A percentile compares a stretch with the other conserved stretches of the same genome.
These are phyloP conservation scores for Sisymbrium irio DNA, from an alignment of 345 rosid species.

Conservation along the genomic window DNA sequence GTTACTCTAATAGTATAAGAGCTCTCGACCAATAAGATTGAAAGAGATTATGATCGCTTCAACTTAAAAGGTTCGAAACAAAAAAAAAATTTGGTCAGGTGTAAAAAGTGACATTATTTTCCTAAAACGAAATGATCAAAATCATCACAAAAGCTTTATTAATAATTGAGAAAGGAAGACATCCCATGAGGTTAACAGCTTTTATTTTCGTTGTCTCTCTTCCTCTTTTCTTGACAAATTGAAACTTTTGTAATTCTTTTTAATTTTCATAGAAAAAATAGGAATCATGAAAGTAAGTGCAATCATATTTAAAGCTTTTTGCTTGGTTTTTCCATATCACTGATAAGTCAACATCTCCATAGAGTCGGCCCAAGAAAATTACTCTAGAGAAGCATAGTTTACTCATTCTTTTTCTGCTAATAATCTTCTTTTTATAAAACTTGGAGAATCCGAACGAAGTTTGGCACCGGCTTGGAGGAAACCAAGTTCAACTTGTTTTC, in stretches of 20 bases:
- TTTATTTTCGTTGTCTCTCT: slow-evolving; percentile 30
- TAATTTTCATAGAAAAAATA: background rate
- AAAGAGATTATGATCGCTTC: background rate
- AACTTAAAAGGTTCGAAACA: background rate
- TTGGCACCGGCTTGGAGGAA: background rate
- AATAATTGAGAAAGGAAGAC: slow-evolving; percentile 32
- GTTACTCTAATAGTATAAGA: background rate
- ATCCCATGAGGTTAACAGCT: slow-evolving; percentile 39
- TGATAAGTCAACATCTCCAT: slow-evolving; percentile 31
- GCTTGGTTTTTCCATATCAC: slow-evolving; percentile 19
- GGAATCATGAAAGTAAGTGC: slow-evolving; percentile 27
- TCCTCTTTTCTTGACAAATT: slow-evolving; percentile 30
- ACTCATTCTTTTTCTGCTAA: background rate
- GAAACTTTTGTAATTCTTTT: slow-evolving; percentile 14
- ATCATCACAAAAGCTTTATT: slow-evolving; percentile 11
- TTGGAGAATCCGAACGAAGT: background rate
- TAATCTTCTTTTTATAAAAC: background rate
- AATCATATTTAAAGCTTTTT: slow-evolving; percentile 18
- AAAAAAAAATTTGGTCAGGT: background rate
- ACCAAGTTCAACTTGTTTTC: background rate
- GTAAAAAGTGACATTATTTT: background rate
- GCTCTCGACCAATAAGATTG: background rate
- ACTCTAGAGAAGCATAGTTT: background rate
- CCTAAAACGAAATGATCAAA: slow-evolving; percentile 6
- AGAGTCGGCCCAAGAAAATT: background rate